Evolutionary conservation across 2,329 filamentous ascomycete genomes (phyloP), one percentile per base, ranked within the genome.

Genomic region (Onygenales sp.): DNA sequence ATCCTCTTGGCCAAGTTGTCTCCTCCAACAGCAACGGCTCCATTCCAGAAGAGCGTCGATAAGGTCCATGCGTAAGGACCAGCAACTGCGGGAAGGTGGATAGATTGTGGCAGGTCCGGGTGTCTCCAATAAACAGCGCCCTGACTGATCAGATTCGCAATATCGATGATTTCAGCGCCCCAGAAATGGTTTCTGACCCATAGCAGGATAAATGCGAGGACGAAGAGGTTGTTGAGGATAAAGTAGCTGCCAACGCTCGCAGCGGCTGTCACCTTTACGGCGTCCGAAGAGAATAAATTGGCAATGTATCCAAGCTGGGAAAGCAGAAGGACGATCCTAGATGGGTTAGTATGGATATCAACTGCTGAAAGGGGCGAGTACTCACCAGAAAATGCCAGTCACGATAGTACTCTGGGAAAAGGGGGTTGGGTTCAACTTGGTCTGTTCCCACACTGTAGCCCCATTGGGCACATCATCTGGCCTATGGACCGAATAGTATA

Each of bases 11-110:
- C 77, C 4, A 89, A 69, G 54, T 74, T 79, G 54, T 84, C 73
- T 6, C 83, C 78, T 64, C 88, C 77, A n/a, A 92, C 81, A 66
- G 87, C 87, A 47, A 91, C 84, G 17, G 90, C 88, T 7, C 90
- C 90, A 61, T 89, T 88, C 88, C 88, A 95, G 76, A 91, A 92
- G 51, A 95, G 77, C 33, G 87, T 86, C 11, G 92, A 83, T 64
- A 93, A 87, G 11, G 86, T 90, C 87, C 88, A 95, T 1, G 86
- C 87, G 60, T 95, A 76, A 5, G 90, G 90, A 0, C 84, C 87
- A 13, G 86, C 85, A 21, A 90, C 82, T 44, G 84, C 83, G 5
- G 88, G 82, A 9, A 84, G 74, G 70, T 95, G 89, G 61, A 95
- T 87, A 63, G 87, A 82, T 56, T 83, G 78, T 3, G 87, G 82